Base-by-base conservation (phyloP, 345 rosid species). In the Aegle marmelos region DNA sequence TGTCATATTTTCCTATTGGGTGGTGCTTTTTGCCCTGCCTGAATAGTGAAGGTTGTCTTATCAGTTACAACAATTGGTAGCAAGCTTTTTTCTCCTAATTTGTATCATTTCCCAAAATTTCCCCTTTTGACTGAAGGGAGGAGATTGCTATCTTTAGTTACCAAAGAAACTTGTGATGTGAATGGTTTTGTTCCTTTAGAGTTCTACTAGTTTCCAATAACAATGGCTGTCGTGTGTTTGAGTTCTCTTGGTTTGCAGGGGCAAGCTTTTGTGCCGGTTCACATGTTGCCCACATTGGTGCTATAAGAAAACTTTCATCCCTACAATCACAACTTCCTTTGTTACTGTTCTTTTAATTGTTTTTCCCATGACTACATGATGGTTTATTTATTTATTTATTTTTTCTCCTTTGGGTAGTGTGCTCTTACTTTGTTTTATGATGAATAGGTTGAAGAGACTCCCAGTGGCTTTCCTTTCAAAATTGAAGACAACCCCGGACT, bases 401-500 rank as follows among this genome's bases (percentile, higher is more conserved):
- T 16, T 1, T 53, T 17, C 6, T 17, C 5, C 0, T 3, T 41
- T 45, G 16, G 11, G 21, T 17, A 1, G 16, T 39, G 1, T 21
- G 25, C 14, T 77, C 14, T 25, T 5, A 24, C 77, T 9, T 16
- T 36, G 81, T 33, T 33, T 16, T 16, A 25, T 11, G 6, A 4
- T 75, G 30, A n/a, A 68, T 68, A 93, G 99, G 85, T 83, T 70
- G 94, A 88, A 76, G 92, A 82, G 77, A 54, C 83, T 58, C 97
- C 97, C 8, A 78, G 71, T 81, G 93, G 88, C 16, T 92, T 91
- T 78, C 97, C 98, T 63, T 92, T 96, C 79, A 82, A 89, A 79
- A 85, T 96, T 74, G 95, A 91, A 76, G 98, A 96, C 68, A 83
- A 81, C 59, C 87, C 90, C 2, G 99, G 98, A 68, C 80, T 75